Percentiles rank a stretch among this genome's conserved stretches.
These are phyloP conservation scores for Picea sitchensis DNA, from an alignment of 75 land plant genomes.

Conservation along the genomic window DNA sequence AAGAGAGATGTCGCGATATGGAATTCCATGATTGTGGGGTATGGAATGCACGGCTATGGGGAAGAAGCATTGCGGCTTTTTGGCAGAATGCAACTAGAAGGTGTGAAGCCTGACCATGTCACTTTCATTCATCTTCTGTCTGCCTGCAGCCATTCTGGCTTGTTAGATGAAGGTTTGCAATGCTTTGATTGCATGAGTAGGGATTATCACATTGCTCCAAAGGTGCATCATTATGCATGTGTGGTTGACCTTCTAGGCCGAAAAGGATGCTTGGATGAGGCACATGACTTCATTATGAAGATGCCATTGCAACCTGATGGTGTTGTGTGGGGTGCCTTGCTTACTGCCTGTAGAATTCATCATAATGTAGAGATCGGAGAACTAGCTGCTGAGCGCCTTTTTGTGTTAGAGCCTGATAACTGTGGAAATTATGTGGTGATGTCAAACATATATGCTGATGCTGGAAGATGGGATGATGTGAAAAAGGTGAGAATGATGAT, in stretches of 20 bases:
- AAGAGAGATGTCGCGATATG: neutral
- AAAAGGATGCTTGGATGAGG: neutral
- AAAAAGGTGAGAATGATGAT: neutral
- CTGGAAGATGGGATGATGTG: neutral
- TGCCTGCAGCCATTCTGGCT: conserved; percentile 4
- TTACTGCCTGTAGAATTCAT: neutral
- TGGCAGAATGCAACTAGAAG: neutral
- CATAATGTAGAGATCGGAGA: neutral
- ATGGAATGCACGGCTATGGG: neutral
- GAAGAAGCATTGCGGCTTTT: neutral
- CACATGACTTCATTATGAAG: neutral
- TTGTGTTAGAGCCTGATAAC: neutral
- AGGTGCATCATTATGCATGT: neutral
- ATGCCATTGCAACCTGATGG: neutral
- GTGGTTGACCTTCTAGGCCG: neutral
- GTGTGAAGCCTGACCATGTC: conserved; percentile 2
- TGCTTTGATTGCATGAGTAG: neutral
- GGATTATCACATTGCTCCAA: neutral
- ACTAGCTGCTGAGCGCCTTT: neutral
- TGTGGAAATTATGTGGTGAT: neutral
- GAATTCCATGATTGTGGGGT: neutral
- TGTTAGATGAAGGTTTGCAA: neutral
- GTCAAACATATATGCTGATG: neutral
- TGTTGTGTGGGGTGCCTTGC: neutral
- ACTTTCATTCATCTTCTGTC: neutral